A percentile compares a stretch with the other conserved stretches of the same genome.
phyloP scores from a whole-genome alignment of 2,329 filamentous ascomycete genomes.

The Macrophomina phaseolina region DNA sequence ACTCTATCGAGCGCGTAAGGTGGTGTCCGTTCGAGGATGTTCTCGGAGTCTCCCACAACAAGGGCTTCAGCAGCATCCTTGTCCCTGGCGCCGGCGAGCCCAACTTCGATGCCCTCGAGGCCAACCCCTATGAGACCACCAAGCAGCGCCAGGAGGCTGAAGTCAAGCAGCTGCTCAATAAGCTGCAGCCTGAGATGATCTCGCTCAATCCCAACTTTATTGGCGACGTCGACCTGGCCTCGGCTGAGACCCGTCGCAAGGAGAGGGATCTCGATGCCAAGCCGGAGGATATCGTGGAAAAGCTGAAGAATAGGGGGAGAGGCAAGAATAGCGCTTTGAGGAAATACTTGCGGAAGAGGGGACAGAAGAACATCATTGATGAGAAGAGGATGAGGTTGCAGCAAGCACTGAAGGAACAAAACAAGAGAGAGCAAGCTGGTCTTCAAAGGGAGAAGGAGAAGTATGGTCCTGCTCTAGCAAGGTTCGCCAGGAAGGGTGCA shows the following conservation, averaged over 20 bases:
- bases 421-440: slow-evolving; percentile 71
- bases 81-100: slow-evolving; percentile 95
- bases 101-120: slow-evolving; percentile 91
- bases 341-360: slow-evolving; percentile 90
- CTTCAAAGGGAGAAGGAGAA: slow-evolving; percentile 72
- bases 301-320: slow-evolving; percentile 75
- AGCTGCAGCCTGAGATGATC: slow-evolving; percentile 96
- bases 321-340: slow-evolving; percentile 89
- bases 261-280: slow-evolving; percentile 82
- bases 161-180: slow-evolving; percentile 88
- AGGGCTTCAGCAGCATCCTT: slow-evolving; percentile 87
- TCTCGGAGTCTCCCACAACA: slow-evolving; percentile 81
- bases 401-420: slow-evolving; percentile 73
- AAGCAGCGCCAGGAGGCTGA: slow-evolving; percentile 94
- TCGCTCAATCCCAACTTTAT: slow-evolving; percentile 91
- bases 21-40: slow-evolving; percentile 98
- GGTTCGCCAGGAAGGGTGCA: slow-evolving; percentile 75
- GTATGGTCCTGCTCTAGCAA: slow-evolving; percentile 81
- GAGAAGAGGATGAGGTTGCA: slow-evolving; percentile 89
- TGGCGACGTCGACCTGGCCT: slow-evolving; percentile 82
- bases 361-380: slow-evolving; percentile 92
- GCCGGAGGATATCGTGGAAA: slow-evolving; percentile 62
- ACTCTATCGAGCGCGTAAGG: slow-evolving; percentile 76
- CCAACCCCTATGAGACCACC: slow-evolving; percentile 89
- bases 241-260: slow-evolving; percentile 74